Base-by-base conservation (phyloP, 2,329 filamentous ascomycete genomes). In the Alternaria longipes region DNA sequence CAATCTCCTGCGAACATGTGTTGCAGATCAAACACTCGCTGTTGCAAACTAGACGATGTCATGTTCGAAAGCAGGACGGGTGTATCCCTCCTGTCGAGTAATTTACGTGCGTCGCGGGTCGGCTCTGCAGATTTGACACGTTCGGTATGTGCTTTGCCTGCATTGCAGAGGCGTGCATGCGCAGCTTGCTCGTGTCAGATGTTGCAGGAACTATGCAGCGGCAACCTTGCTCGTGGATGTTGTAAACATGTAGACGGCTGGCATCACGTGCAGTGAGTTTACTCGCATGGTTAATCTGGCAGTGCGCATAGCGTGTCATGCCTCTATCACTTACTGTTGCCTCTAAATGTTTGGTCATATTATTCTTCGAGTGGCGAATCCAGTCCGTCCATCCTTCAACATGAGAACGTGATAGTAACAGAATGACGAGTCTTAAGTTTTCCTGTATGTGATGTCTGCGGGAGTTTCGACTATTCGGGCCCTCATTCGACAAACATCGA, bases 31-130 rank as follows among this genome's bases (percentile, higher is more conserved):
- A 60, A 56, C 57, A 56, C 46, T 56, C 40, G 11, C 22, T 26
- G 52, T 56, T 47, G 40, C 51, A 22, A 44, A 46, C 42, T 41
- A 34, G 24, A 53, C 47, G 9, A 44, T 44, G 44, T 34, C 46
- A 41, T 32, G 41, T 52, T 24, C 49, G 40, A 52, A 44, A 28
- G 28, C 40, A 50, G 24, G 42, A 47, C 32, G 53, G 30, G 18
- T n/a, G 44, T 34, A 41, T 30, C 32, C 42, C 44, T 53, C 55
- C 47, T 67, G 64, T 56, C 62, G 62, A 67, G 63, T 65, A 65
- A 63, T 59, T 62, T 53, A 54, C 63, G 53, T 65, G 60, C 63
- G 32, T 59, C 56, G 51, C 56, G 56, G 56, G 51, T 41, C 56
- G 56, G 41, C 51, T 63, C 53, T 63, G 62, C 54, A 51, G 38